A percentile compares a stretch with the other conserved stretches of the same genome.
Conservation (phyloP, 768 basidiomycete genomes). For the Lenzites betulinus region DNA sequence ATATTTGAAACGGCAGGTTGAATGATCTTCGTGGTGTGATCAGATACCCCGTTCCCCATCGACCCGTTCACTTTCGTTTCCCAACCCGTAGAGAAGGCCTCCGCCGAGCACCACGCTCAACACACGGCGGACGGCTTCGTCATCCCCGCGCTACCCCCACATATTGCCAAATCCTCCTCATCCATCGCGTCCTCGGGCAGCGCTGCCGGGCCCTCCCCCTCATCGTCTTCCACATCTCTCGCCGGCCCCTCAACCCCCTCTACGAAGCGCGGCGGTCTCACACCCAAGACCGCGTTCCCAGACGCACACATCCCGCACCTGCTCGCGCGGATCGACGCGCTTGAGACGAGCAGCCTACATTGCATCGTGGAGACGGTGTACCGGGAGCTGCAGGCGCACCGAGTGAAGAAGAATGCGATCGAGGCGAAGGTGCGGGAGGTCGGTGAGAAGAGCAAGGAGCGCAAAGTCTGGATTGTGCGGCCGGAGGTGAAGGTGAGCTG, state of each 20-base stretch:
- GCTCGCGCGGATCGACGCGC: constrained; percentile 59
- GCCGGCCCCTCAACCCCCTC: constrained; percentile 24
- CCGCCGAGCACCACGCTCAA: constrained; percentile 28
- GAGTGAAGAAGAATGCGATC: constrained; percentile 82
- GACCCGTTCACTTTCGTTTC: constrained; percentile 81
- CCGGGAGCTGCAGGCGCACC: constrained; percentile 65
- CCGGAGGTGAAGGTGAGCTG: constrained; percentile 28
- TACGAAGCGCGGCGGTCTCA: constrained; percentile 28
- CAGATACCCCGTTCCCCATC: constrained; percentile 73
- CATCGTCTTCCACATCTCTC: constrained; percentile 11
- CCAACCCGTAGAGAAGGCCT: constrained; percentile 41
- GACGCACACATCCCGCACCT: constrained; percentile 62
- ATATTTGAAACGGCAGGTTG: neutral
- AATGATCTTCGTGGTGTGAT: too few species aligned
- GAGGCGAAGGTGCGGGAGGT: constrained; percentile 81
- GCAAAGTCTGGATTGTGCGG: constrained; percentile 75
- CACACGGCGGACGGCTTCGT: constrained; percentile 40
- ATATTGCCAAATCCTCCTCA: constrained; percentile 12
- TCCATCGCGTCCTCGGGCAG: neutral
- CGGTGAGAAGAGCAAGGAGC: constrained; percentile 70
- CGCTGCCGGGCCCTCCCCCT: neutral
- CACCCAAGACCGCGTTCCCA: constrained; percentile 66
- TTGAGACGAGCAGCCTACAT: constrained; percentile 62
- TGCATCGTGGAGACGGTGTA: constrained; percentile 74
- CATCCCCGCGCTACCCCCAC: constrained; percentile 39